phyloP scores from a whole-genome alignment of 169 alveolate species.

The Fabrea salina region DNA sequence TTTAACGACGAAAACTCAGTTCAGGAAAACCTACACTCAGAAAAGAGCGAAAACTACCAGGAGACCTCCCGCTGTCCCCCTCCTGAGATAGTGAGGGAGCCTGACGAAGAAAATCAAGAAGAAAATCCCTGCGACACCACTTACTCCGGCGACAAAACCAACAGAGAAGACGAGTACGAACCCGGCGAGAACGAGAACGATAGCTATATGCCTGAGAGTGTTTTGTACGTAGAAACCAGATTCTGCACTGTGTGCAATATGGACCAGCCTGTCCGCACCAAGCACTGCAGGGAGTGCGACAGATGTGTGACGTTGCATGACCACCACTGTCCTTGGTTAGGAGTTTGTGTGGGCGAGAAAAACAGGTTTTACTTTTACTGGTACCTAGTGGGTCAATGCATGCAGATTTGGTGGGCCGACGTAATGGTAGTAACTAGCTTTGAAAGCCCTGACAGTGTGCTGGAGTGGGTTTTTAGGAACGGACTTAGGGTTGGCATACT shows the following conservation, averaged over 20 bases:
- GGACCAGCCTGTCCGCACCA: constrained; percentile 55
- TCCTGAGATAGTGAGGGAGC: too few species aligned
- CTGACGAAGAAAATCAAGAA: too few species aligned
- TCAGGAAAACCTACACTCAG: too few species aligned
- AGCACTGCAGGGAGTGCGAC: constrained; percentile 70
- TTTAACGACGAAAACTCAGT: too few species aligned
- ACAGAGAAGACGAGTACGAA: too few species aligned
- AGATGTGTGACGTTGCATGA: constrained; percentile 71
- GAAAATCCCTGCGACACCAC: too few species aligned
- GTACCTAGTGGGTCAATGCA: constrained; percentile 10
- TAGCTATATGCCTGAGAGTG: too few species aligned
- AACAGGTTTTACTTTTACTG: constrained; percentile 32
- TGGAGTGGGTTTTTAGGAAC: not conserved
- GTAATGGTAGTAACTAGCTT: not conserved
- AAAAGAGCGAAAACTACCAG: too few species aligned
- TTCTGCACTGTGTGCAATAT: constrained; percentile 37
- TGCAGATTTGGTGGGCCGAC: not conserved
- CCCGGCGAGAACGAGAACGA: too few species aligned
- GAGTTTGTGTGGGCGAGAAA: constrained; percentile 39
- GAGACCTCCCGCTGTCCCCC: too few species aligned
- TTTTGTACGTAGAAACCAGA: too few species aligned
- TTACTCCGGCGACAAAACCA: too few species aligned
- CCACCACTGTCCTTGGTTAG: constrained; percentile 80
- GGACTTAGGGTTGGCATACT: not conserved
- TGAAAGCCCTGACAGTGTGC: not conserved